Base-by-base conservation (phyloP, 2,329 filamentous ascomycete genomes). In the Elsinoe ampelina region DNA sequence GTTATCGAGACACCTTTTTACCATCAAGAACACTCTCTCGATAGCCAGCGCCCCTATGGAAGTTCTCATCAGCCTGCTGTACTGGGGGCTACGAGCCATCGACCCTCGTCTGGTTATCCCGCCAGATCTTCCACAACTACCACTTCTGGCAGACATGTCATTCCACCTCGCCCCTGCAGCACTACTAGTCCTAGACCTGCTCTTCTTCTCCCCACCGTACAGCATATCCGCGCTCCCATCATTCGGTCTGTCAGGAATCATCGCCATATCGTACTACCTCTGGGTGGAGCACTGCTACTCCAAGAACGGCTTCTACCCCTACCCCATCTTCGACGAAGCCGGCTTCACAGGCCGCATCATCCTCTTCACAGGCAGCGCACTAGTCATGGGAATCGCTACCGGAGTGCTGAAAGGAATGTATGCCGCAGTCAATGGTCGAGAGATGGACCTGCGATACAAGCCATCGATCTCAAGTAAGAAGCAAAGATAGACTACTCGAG, bases 301-400 rank as follows among this genome's bases (percentile, higher is more conserved):
- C 43, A 74, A 79, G 58, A 89, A 89, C 63, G 81, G 84, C 55
- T 84, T 78, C 63, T 95, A 95, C 63, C 89, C 90, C 0, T 95
- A 96, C 69, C 90, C 91, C 1, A 78, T 95, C 22, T 92, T 96
- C 61, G 83, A 77, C 7, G 68, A 87, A 43, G 73, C 95, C 41
- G 78, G 76, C 51, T 86, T 82, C 0, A 67, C 73, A 50, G 84
- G 89, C 65, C 80, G 91, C 17, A 73, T 83, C 7, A 71, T 80
- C 0, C 74, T 95, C 8, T 95, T 95, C 63, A 77, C 76, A 8
- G 61, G 58, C 11, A 62, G 63, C 59, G 89, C 87, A 0, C 65
- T 79, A 1, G 70, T 87, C 13, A 91, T 95, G 82, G 84, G 86
- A 1, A 68, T 75, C 2, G 89, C 83, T 61, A 91, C 87, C 0